Percentiles rank a stretch among this genome's conserved stretches.
These are phyloP conservation scores for Colletotrichum sp. DNA, from an alignment of 2,329 filamentous ascomycete genomes.

Conservation along the genomic window DNA sequence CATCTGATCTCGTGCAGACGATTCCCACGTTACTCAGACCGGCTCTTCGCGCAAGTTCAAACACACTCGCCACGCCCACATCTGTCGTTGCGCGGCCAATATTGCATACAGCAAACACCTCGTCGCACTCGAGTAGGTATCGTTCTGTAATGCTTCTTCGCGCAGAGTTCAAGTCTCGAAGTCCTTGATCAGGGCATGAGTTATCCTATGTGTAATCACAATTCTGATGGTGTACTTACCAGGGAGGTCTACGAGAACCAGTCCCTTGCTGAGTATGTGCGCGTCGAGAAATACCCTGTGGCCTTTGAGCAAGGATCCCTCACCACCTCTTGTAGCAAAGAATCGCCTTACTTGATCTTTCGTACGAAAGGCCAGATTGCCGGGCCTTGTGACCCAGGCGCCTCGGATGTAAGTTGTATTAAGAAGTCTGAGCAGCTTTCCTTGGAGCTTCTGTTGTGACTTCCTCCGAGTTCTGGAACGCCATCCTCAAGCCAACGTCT, in stretches of 20 bases:
- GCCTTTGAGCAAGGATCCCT: rapidly evolving
- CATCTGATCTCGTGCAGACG: slow-evolving; percentile 47
- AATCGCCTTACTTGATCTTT: slow-evolving; percentile 41
- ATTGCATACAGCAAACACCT: slow-evolving; percentile 49
- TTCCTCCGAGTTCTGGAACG: background rate
- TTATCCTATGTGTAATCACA: background rate
- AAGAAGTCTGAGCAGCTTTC: slow-evolving; percentile 39
- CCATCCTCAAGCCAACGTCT: background rate
- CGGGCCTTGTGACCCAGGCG: slow-evolving; percentile 13
- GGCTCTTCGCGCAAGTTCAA: slow-evolving; percentile 43
- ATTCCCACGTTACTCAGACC: slow-evolving; percentile 45
- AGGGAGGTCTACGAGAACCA: slow-evolving; percentile 54
- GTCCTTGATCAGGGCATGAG: slow-evolving; percentile 32
- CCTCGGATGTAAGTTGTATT: slow-evolving; percentile 41
- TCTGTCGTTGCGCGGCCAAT: slow-evolving; percentile 48
- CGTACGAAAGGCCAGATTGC: slow-evolving; percentile 49
- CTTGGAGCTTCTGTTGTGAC: background rate
- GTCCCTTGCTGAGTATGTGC: slow-evolving; percentile 50
- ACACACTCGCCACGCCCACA: slow-evolving; percentile 41
- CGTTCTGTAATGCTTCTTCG: slow-evolving; percentile 47
- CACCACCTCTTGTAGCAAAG: slow-evolving; percentile 15
- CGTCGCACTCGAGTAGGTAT: slow-evolving; percentile 48
- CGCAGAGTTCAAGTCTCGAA: slow-evolving; percentile 51
- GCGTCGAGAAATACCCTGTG: slow-evolving; percentile 47
- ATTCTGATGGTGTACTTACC: slow-evolving; percentile 30